Evolutionary conservation across 2,329 filamentous ascomycete species (phyloP).

Genomic region (Botrytis hyacinthi): DNA sequence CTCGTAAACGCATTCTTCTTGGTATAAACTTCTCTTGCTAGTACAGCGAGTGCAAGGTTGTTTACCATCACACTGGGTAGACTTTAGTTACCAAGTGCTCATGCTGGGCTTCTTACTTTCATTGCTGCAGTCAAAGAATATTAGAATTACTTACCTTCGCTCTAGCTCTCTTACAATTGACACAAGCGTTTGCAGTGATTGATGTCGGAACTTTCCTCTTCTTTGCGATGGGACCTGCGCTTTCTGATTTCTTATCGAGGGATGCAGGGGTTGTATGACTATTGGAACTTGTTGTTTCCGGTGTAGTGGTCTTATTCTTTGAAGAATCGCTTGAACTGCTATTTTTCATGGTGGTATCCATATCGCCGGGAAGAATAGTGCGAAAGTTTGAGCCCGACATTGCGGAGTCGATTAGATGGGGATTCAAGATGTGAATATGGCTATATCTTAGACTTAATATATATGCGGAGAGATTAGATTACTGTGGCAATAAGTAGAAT

Average conservation of each 20-base stretch:
- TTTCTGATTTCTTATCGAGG: background rate
- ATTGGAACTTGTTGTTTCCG: background rate
- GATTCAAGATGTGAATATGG: background rate
- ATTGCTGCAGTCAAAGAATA: background rate
- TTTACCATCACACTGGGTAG: slow-evolving; percentile 38
- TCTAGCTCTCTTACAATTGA: slow-evolving; percentile 9
- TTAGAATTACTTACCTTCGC: slow-evolving; percentile 35
- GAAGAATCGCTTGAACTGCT: background rate
- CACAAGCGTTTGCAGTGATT: slow-evolving; percentile 6
- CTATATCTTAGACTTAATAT: background rate
- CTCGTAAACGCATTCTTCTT: slow-evolving; percentile 36
- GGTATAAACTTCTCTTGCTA: slow-evolving; percentile 27
- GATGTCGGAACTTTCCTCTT: background rate
- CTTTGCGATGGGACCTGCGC: background rate
- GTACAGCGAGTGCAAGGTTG: slow-evolving; percentile 39
- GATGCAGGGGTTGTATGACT: too few relatives aligned
- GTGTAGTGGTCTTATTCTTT: background rate
- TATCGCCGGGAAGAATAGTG: background rate
- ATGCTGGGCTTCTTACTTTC: background rate
- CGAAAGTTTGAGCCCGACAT: background rate
- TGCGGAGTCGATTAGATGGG: background rate
- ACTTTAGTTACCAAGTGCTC: background rate
- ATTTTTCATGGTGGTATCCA: background rate
- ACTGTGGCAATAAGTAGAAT: background rate
- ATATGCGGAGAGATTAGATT: background rate